These are phyloP conservation scores for Phytomonas sp. DNA, from an alignment of 208 protist genomes.

Conservation along the genomic window DNA sequence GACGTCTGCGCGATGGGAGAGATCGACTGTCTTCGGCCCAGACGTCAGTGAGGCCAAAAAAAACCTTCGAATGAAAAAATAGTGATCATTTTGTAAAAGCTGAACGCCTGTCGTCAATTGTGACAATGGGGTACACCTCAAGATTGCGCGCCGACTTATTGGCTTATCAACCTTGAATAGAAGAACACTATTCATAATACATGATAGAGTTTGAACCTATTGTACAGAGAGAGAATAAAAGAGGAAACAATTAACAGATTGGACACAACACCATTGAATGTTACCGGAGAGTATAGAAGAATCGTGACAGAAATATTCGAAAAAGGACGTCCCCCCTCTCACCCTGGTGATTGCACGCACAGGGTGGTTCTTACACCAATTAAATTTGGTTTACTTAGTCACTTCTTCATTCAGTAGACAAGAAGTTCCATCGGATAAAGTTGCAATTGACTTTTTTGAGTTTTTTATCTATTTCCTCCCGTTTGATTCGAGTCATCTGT, in stretches of 20 bases:
- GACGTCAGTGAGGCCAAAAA: not conserved
- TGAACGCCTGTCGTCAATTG: not conserved
- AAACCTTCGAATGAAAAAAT: not conserved
- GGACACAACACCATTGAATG: not conserved
- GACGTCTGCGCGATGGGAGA: not conserved
- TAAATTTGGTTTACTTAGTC: not conserved
- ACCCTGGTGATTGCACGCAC: not conserved
- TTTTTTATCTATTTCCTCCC: not conserved
- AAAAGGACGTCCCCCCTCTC: not conserved
- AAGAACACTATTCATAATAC: not conserved
- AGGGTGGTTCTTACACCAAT: not conserved
- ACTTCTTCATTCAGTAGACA: not conserved
- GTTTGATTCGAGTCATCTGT: not conserved
- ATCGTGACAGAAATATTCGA: not conserved
- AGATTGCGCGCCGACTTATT: not conserved
- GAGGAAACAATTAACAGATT: not conserved
- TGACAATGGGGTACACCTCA: not conserved
- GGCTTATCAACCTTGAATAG: not conserved
- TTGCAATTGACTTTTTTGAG: not conserved
- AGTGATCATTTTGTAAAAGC: not conserved
- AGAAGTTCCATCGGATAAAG: not conserved
- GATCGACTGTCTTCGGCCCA: not conserved
- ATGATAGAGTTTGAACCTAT: not conserved
- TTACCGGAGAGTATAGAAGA: not conserved
- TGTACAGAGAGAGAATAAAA: constrained; percentile 7